A percentile compares a stretch with the other conserved stretches of the same genome.
Conservation (phyloP, 768 basidiomycete species). For the Mycena capillaripes region DNA sequence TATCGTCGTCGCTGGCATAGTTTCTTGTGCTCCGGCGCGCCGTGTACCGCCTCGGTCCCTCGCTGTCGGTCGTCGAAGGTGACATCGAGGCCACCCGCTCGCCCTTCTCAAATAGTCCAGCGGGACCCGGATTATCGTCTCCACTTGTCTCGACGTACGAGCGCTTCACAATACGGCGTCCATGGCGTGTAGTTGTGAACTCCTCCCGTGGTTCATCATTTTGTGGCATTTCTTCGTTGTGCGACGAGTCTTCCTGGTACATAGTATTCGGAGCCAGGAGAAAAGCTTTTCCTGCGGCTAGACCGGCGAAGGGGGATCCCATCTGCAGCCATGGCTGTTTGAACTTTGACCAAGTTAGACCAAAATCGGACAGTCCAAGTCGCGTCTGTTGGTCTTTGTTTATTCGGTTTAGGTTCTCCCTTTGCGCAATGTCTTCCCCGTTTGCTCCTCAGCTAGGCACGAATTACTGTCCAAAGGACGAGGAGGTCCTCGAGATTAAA, state of each 20-base stretch:
- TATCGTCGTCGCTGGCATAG: slow-evolving; percentile 61
- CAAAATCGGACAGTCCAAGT: too few relatives aligned
- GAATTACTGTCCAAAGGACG: background rate
- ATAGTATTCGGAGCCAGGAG: slow-evolving; percentile 67
- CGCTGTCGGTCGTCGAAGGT: slow-evolving; percentile 39
- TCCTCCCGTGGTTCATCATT: slow-evolving; percentile 46
- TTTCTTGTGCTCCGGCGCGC: slow-evolving; percentile 34
- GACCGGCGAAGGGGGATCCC: slow-evolving; percentile 49
- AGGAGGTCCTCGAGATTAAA: background rate
- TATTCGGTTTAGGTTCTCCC: too few relatives aligned
- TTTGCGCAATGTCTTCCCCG: background rate
- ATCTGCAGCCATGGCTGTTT: slow-evolving; percentile 31
- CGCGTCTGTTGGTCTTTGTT: too few relatives aligned
- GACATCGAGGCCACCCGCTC: slow-evolving; percentile 16
- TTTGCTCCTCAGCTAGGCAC: background rate
- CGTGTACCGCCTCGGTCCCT: slow-evolving; percentile 31
- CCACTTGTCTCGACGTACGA: slow-evolving; percentile 61
- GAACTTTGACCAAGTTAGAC: too few relatives aligned
- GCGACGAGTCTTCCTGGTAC: slow-evolving; percentile 61
- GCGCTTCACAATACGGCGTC: slow-evolving; percentile 55
- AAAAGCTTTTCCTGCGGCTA: slow-evolving; percentile 46
- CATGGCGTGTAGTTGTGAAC: slow-evolving; percentile 48
- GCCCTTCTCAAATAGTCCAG: slow-evolving; percentile 46
- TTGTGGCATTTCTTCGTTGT: slow-evolving; percentile 48
- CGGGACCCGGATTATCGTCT: slow-evolving; percentile 55